A percentile compares a stretch with the other conserved stretches of the same genome.
phyloP scores from a whole-genome alignment of 2,329 filamentous ascomycete species.

The Myrmaecium sp. region DNA sequence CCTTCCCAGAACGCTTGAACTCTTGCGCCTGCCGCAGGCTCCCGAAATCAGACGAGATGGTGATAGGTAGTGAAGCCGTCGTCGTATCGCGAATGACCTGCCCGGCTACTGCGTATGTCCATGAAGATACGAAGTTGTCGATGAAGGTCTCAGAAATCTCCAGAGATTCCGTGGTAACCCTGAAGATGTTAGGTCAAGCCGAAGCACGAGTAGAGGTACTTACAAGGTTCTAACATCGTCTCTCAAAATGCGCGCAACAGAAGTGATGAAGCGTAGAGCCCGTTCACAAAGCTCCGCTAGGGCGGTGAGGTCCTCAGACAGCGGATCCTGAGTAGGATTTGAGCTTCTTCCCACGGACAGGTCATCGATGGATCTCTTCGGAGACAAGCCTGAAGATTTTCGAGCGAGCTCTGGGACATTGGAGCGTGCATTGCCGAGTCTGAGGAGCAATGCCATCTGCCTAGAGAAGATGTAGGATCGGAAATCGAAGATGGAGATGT shows the following conservation, averaged over 20 bases:
- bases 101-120: slow-evolving; percentile 59
- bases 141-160: slow-evolving; percentile 34
- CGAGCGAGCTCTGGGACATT: slow-evolving; percentile 20
- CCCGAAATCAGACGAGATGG: slow-evolving; percentile 20
- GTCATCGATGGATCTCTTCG: slow-evolving; percentile 17
- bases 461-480: slow-evolving; percentile 83
- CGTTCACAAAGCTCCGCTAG: slow-evolving; percentile 77
- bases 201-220: slow-evolving; percentile 7
- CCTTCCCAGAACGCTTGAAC: slow-evolving; percentile 44
- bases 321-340: slow-evolving; percentile 25
- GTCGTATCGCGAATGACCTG: slow-evolving; percentile 63
- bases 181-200: slow-evolving; percentile 10
- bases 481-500: slow-evolving; percentile 94
- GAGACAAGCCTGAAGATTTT: slow-evolving; percentile 15
- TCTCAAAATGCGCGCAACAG: slow-evolving; percentile 62
- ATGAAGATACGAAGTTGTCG: slow-evolving; percentile 61
- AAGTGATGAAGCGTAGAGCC: slow-evolving; percentile 68
- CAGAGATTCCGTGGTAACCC: slow-evolving; percentile 14
- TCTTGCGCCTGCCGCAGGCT: slow-evolving; percentile 29
- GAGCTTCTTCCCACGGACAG: slow-evolving; percentile 13
- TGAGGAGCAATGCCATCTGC: slow-evolving; percentile 65
- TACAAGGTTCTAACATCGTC: slow-evolving; percentile 44
- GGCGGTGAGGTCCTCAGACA: slow-evolving; percentile 57
- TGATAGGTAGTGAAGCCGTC: slow-evolving; percentile 49
- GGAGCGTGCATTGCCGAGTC: slow-evolving; percentile 52